Conservation (phyloP, 1,284 basidiomycete genomes). For the Cutaneotrichosporon mucoides region DNA sequence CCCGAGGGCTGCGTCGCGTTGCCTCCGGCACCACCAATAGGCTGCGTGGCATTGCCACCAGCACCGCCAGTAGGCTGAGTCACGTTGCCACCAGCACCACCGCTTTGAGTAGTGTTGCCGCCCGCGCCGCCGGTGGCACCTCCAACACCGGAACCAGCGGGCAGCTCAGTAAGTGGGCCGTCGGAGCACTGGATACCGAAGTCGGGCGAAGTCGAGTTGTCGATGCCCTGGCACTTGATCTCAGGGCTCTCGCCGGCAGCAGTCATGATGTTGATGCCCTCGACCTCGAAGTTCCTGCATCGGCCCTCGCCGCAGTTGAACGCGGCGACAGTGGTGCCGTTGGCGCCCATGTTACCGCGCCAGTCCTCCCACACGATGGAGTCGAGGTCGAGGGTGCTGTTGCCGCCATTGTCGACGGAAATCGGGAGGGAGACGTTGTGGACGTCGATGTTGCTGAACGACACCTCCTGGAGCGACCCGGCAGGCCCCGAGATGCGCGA, state of each 20-base stretch:
- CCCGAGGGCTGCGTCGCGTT: too few species aligned
- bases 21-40: neutral
- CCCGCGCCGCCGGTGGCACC: neutral
- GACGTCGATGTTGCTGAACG: neutral
- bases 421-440: neutral
- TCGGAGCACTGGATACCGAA: neutral
- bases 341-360: neutral
- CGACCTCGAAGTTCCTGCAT: neutral
- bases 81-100: neutral
- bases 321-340: neutral
- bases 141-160: neutral
- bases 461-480: neutral
- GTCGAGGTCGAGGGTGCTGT: neutral
- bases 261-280: neutral
- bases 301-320: neutral
- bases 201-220: constrained; percentile 1
- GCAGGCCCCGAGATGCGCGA: neutral
- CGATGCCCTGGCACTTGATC: neutral
- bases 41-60: neutral
- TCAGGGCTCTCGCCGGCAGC: neutral
- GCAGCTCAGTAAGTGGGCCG: neutral
- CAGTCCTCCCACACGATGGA: neutral
- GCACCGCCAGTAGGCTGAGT: neutral
- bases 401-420: neutral
- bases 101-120: neutral